phyloP scores from a whole-genome alignment of 2,329 filamentous ascomycete species.

The Alternaria consortialis region DNA sequence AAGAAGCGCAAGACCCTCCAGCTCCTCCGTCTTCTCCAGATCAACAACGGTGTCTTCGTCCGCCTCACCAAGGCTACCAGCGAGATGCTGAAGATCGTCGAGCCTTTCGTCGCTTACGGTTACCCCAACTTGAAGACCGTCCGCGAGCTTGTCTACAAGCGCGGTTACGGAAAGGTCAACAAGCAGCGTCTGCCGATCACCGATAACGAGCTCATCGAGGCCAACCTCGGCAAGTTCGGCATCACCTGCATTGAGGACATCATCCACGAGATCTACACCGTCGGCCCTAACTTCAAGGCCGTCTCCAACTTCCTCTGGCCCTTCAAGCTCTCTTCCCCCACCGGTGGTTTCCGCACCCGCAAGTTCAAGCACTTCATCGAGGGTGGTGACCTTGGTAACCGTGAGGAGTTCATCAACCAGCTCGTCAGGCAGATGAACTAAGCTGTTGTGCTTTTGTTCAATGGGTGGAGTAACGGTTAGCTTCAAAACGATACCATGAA shows the following conservation, averaged over 20 bases:
- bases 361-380: slow-evolving; percentile 99
- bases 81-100: slow-evolving; percentile 97
- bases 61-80: slow-evolving; percentile 95
- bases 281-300: slow-evolving; percentile 99
- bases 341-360: slow-evolving; percentile 90
- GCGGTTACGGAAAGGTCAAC: slow-evolving; percentile 98
- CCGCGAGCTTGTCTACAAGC: slow-evolving; percentile 98
- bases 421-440: slow-evolving; percentile 99
- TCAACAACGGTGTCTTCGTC: slow-evolving; percentile 99
- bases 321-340: slow-evolving; percentile 99
- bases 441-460: slow-evolving; percentile 33
- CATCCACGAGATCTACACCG: slow-evolving; percentile 97
- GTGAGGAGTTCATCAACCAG: slow-evolving; percentile 97
- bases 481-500: slow-evolving; percentile 41
- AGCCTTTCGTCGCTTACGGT: slow-evolving; percentile 99
- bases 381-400: slow-evolving; percentile 98
- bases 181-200: slow-evolving; percentile 97
- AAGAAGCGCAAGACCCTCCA: slow-evolving; percentile 99
- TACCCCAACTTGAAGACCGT: slow-evolving; percentile 99
- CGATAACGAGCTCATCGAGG: slow-evolving; percentile 98
- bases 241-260: slow-evolving; percentile 99
- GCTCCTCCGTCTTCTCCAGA: slow-evolving; percentile 99
- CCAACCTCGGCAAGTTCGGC: slow-evolving; percentile 88
- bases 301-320: slow-evolving; percentile 99
- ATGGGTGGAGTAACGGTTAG: slow-evolving; percentile 42